Evolutionary conservation across 179 eudicot species (phyloP), one percentile per base, ranked within the genome.

Genomic region (Silene noctiflora): DNA sequence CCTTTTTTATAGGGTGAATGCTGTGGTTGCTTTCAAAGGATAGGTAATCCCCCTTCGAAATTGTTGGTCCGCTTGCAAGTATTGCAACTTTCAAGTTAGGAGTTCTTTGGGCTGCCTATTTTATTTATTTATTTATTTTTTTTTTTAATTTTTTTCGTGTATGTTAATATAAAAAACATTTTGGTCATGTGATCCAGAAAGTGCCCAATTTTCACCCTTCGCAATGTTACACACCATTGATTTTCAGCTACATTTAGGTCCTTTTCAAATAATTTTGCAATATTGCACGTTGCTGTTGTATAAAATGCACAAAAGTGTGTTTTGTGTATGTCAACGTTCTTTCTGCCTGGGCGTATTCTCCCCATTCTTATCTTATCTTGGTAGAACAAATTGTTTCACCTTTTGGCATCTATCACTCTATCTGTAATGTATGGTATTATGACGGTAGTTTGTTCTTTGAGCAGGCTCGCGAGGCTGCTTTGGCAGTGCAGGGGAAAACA

Each of bases 401-500:
- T 56, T 72, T 27, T 55, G 3, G 21, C 24, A 19, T 22, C 31
- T 71, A 51, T 71, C 33, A 53, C 22, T 22, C 19, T 71, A 51
- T 71, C 20, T 25, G n/a, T 25, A 17, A 20, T 12, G 56, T 59
- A 20, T 33, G 33, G 31, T 20, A 59, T 59, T 60, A 59, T 73
- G 66, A 59, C 67, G 29, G 63, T 67, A 21, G 69, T 62, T 66
- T 33, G 72, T 77, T 71, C 53, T 66, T 71, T 75, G 25, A 59
- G 75, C 92, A 94, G 99, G 88, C 82, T 75, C 94, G 99, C 67
- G 97, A 96, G 81, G 98, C 88, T 76, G 84, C 94, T 25, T 44
- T 83, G 75, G 82, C 86, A 74, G 84, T 88, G 70, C 96, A 83
- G 79, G 99, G 98, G 35, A 91, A 90, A 84, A 78, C 92, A 77